Evolutionary conservation across 179 eudicot genomes (phyloP), one percentile per base, ranked within the genome.

Genomic region (Amaranthus tricolor): DNA sequence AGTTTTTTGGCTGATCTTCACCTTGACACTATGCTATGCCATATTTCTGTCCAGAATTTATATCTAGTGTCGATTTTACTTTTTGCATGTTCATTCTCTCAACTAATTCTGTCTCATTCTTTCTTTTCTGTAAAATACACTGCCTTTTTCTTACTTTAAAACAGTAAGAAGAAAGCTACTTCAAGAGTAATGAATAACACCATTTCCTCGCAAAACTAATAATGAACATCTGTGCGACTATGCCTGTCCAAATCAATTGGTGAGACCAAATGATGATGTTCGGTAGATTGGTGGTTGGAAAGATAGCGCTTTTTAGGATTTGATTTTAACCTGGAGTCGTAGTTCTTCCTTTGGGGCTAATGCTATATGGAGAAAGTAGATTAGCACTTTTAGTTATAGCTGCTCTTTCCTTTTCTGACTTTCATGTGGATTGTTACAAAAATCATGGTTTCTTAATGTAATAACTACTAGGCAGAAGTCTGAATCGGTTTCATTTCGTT

Each of bases 21-120:
- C 81, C 70, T 62, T 89, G 75, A 78, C 82, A 48, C 54, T 89
- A 64, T 84, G 83, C 62, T 84, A 71, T 72, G 79, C 63, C 74
- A n/a, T 84, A 71, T 72, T 77, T 45, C 66, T 51, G 69, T 81
- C 58, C 50, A 78, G 80, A 77, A 52, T 66, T 70, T 53, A 49
- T 52, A 78, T 71, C 50, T 71, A 63, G 14, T 70, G 71, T 70
- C 72, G 16, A 75, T 57, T 53, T 44, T 40, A 19, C 47, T 74
- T 62, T 64, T 19, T 63, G 13, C 75, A 64, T 69, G 47, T 50
- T 43, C 47, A 6, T 61, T 66, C 47, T 62, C 51, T 66, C 48
- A 16, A 53, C 19, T 9, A 61, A 68, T 21, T 54, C 7, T 17
- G 11, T 66, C 11, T 62, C 19, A 48, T 61, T 40, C 62, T 21